Conservation (phyloP, 2,329 filamentous ascomycete species). For the Fusarium nurragi region DNA sequence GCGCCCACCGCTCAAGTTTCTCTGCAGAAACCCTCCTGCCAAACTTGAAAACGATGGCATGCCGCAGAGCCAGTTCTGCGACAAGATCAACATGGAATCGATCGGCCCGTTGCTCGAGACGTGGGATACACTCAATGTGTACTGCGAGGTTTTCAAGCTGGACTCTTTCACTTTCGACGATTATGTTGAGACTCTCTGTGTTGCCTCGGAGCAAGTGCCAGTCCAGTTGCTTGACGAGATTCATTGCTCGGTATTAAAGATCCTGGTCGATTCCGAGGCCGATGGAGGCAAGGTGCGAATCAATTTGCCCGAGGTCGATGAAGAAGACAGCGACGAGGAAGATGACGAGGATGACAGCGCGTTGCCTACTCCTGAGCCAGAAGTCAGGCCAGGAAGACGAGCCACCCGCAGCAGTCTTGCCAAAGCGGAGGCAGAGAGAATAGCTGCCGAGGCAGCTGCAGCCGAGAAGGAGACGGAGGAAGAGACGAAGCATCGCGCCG, state of each 20-base stretch:
- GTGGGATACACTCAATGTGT: slow-evolving; percentile 98
- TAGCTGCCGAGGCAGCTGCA: slow-evolving; percentile 68
- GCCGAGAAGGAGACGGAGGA: slow-evolving; percentile 62
- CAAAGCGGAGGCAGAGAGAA: slow-evolving; percentile 77
- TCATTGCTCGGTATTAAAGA: slow-evolving; percentile 90
- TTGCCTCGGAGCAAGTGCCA: slow-evolving; percentile 75
- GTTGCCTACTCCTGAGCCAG: slow-evolving; percentile 73
- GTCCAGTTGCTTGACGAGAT: slow-evolving; percentile 91
- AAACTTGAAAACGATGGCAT: slow-evolving; percentile 52
- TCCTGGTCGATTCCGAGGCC: slow-evolving; percentile 78
- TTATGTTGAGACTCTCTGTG: slow-evolving; percentile 86
- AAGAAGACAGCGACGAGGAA: slow-evolving; percentile 73
- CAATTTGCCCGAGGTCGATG: slow-evolving; percentile 76
- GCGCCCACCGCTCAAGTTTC: slow-evolving; percentile 80
- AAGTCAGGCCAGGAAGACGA: slow-evolving; percentile 71
- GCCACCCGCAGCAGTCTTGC: slow-evolving; percentile 88
- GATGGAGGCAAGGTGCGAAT: slow-evolving; percentile 84
- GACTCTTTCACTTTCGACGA: slow-evolving; percentile 99
- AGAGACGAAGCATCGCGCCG: slow-evolving; percentile 71
- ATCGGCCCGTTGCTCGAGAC: slow-evolving; percentile 88
- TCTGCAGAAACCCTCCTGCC: slow-evolving; percentile 72
- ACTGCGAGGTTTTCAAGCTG: slow-evolving; percentile 90
- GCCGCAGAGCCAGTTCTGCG: slow-evolving; percentile 20
- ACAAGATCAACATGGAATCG: slow-evolving; percentile 79
- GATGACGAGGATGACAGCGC: slow-evolving; percentile 65